Evolutionary conservation across 2,329 filamentous ascomycete species (phyloP).

Genomic region (Talaromyces sp.): DNA sequence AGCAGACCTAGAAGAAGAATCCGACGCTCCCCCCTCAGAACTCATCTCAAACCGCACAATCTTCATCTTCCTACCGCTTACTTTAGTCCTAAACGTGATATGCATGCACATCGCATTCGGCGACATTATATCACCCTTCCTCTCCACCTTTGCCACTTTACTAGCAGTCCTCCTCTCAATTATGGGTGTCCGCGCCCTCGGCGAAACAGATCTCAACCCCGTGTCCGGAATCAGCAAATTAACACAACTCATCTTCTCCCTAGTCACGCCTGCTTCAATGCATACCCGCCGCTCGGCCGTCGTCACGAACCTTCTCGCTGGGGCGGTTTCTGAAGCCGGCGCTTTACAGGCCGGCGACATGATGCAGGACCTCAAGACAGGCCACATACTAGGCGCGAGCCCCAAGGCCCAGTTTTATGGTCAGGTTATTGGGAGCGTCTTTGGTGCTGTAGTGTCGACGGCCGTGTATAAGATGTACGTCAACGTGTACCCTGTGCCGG

Average conservation of each 20-base stretch:
- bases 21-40: conserved; percentile 78
- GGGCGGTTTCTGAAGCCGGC: conserved; percentile 78
- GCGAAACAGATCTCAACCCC: conserved; percentile 90
- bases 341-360: conserved; percentile 93
- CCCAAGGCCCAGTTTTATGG: conserved; percentile 96
- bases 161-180: conserved; percentile 70
- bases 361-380: conserved; percentile 96
- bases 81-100: conserved; percentile 73
- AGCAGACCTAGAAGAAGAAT: conserved; percentile 43
- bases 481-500: conserved; percentile 81
- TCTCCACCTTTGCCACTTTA: conserved; percentile 73
- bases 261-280: conserved; percentile 76
- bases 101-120: conserved; percentile 84
- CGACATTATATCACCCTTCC: conserved; percentile 71
- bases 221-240: conserved; percentile 96
- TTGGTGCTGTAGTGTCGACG: conserved; percentile 81
- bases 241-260: conserved; percentile 89
- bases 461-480: conserved; percentile 88
- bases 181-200: conserved; percentile 63
- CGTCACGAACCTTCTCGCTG: conserved; percentile 92
- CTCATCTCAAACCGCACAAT: conserved; percentile 72
- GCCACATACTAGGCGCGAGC: conserved; percentile 84
- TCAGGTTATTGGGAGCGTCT: conserved; percentile 83
- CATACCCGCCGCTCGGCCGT: conserved; percentile 76
- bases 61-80: conserved; percentile 69